These are phyloP conservation scores for Benincasa hispida DNA, from an alignment of 306 rosid species.

Conservation along the genomic window DNA sequence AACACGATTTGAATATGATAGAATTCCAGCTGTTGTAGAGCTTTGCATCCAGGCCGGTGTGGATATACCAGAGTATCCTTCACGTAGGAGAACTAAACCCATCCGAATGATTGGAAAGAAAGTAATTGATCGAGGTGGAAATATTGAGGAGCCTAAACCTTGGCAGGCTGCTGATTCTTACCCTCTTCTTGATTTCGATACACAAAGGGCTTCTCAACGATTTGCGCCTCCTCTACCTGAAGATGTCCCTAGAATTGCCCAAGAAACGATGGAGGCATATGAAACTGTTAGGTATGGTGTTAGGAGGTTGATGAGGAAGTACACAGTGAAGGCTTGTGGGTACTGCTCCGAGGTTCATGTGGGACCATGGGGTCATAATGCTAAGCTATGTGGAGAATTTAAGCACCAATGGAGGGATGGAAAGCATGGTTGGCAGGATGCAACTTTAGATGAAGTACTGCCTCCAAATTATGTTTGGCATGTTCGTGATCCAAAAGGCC, in stretches of 20 bases:
- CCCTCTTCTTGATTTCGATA: constrained; percentile 53
- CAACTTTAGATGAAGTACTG: constrained; percentile 67
- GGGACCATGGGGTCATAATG: constrained; percentile 99
- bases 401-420: constrained; percentile 99
- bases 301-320: constrained; percentile 69
- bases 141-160: constrained; percentile 56
- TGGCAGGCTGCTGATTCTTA: constrained; percentile 32
- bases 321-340: constrained; percentile 84
- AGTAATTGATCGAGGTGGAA: constrained; percentile 72
- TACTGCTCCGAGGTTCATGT: constrained; percentile 96
- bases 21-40: constrained; percentile 92
- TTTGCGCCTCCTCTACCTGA: constrained; percentile 40
- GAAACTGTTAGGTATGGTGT: constrained; percentile 56
- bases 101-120: constrained; percentile 61
- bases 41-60: constrained; percentile 96
- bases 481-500: constrained; percentile 57
- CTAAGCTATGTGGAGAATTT: constrained; percentile 84
- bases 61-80: constrained; percentile 84
- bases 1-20: constrained; percentile 69
- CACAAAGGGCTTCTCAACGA: constrained; percentile 46
- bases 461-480: constrained; percentile 95
- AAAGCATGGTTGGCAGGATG: constrained; percentile 99
- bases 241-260: constrained; percentile 56
- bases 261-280: constrained; percentile 63
- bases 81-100: constrained; percentile 78